These are phyloP conservation scores for Tolypocladium pustulatum DNA, from an alignment of 2,329 filamentous ascomycete genomes.

Conservation along the genomic window DNA sequence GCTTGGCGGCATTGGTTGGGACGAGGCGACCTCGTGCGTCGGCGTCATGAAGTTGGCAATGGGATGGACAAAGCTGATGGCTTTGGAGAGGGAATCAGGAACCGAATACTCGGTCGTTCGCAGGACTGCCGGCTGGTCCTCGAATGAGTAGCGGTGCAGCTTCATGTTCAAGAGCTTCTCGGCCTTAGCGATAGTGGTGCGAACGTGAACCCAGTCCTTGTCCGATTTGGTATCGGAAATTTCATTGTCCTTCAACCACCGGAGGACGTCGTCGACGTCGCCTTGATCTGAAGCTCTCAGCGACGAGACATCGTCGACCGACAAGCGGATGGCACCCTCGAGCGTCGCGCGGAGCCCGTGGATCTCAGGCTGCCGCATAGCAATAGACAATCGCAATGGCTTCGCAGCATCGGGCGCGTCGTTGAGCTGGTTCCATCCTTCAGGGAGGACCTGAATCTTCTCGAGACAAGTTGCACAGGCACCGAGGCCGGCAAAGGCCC, in stretches of 20 bases:
- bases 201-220: constrained; percentile 31
- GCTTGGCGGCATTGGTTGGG: not conserved
- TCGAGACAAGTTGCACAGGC: constrained; percentile 15
- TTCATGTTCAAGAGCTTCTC: constrained; percentile 30
- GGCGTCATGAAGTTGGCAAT: constrained; percentile 39
- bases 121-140: constrained; percentile 24
- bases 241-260: constrained; percentile 30
- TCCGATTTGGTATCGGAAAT: constrained; percentile 21
- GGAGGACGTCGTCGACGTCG: constrained; percentile 23
- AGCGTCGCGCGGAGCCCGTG: constrained; percentile 14
- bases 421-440: constrained; percentile 18
- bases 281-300: constrained; percentile 23
- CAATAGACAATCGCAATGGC: constrained; percentile 19
- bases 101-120: constrained; percentile 34
- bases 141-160: constrained; percentile 30
- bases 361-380: constrained; percentile 20
- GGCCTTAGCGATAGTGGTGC: constrained; percentile 26
- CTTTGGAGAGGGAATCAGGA: constrained; percentile 24
- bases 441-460: constrained; percentile 14
- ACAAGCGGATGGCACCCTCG: constrained; percentile 18
- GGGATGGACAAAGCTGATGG: constrained; percentile 36
- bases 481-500: constrained; percentile 13
- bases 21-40: constrained; percentile 14
- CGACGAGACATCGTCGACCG: constrained; percentile 20
- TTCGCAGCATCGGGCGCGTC: constrained; percentile 12